A percentile compares a stretch with the other conserved stretches of the same genome.
Evolutionary conservation across 768 basidiomycete genomes (phyloP).

Genomic region (Naganishia kalamii): DNA sequence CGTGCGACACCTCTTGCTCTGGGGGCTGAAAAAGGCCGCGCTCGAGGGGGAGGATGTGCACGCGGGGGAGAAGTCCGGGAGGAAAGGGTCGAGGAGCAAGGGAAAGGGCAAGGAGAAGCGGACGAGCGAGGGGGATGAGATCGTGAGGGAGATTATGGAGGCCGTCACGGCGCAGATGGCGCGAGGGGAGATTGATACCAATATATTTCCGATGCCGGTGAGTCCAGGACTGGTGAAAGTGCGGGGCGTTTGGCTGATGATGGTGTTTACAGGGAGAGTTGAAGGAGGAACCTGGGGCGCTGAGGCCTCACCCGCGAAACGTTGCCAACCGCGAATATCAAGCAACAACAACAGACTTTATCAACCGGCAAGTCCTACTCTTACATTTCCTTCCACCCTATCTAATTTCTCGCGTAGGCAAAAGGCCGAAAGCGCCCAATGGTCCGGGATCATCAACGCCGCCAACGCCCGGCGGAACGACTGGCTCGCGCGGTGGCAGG

Average conservation of each 20-base stretch:
- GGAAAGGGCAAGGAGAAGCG: slow-evolving; percentile 23
- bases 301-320: slow-evolving; percentile 41
- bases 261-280: not conserved
- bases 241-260: not conserved
- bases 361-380: slow-evolving; percentile 31
- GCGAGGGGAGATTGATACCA: slow-evolving; percentile 39
- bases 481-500: slow-evolving; percentile 25
- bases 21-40: slow-evolving; percentile 37
- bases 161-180: slow-evolving; percentile 34
- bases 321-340: slow-evolving; percentile 34
- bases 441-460: slow-evolving; percentile 28
- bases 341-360: slow-evolving; percentile 28
- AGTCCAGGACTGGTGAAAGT: not conserved
- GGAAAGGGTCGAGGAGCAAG: slow-evolving; percentile 28
- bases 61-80: not conserved
- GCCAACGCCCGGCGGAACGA: slow-evolving; percentile 24
- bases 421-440: slow-evolving; percentile 33
- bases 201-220: slow-evolving; percentile 31
- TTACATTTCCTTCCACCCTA: not conserved
- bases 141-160: slow-evolving; percentile 41
- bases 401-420: not conserved
- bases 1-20: slow-evolving; percentile 39
- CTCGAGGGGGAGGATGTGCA: slow-evolving; percentile 19
- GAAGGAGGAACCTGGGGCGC: slow-evolving; percentile 10
- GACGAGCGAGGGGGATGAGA: slow-evolving; percentile 39